A percentile compares a stretch with the other conserved stretches of the same genome.
Conservation (phyloP, 495 filamentous ascomycete species). For the Aspergillus cristatus region DNA sequence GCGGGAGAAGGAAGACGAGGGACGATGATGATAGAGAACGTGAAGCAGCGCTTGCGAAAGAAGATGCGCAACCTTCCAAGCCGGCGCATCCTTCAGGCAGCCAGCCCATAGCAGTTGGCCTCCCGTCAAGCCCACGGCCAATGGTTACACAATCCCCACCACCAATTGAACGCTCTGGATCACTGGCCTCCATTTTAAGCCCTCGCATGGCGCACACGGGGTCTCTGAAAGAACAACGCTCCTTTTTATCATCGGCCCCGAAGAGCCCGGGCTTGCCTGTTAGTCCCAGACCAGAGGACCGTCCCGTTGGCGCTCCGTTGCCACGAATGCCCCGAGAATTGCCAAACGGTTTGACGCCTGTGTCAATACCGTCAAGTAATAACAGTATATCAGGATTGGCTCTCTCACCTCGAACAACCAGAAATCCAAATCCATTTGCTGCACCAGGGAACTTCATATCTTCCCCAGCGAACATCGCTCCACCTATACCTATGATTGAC, state of each 20-base stretch:
- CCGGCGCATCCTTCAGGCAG: neutral
- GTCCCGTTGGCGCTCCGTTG: constrained; percentile 61
- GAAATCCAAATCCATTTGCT: constrained; percentile 56
- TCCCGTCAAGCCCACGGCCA: constrained; percentile 16
- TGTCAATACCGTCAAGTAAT: constrained; percentile 56
- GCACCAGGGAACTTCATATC: constrained; percentile 14
- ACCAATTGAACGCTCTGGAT: constrained; percentile 17
- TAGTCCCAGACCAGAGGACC: constrained; percentile 79
- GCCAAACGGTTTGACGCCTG: constrained; percentile 40
- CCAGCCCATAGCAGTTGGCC: constrained; percentile 9
- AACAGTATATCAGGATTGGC: constrained; percentile 47
- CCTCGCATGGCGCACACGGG: constrained; percentile 16
- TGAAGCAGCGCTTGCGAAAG: constrained; percentile 53
- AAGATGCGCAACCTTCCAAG: constrained; percentile 33
- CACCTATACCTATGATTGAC: constrained; percentile 32
- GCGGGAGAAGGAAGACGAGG: constrained; percentile 77
- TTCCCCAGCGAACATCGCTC: constrained; percentile 7
- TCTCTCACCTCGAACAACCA: constrained; percentile 61
- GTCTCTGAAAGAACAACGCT: constrained; percentile 19
- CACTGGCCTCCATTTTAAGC: constrained; percentile 28
- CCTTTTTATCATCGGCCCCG: constrained; percentile 41
- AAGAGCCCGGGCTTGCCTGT: constrained; percentile 82
- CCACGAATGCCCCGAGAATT: constrained; percentile 53
- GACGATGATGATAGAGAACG: constrained; percentile 81
- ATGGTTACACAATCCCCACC: constrained; percentile 19